Percentiles rank a stretch among this genome's conserved stretches.
phyloP scores from a whole-genome alignment of 495 filamentous ascomycete genomes.

The Penicillium desertorum region DNA sequence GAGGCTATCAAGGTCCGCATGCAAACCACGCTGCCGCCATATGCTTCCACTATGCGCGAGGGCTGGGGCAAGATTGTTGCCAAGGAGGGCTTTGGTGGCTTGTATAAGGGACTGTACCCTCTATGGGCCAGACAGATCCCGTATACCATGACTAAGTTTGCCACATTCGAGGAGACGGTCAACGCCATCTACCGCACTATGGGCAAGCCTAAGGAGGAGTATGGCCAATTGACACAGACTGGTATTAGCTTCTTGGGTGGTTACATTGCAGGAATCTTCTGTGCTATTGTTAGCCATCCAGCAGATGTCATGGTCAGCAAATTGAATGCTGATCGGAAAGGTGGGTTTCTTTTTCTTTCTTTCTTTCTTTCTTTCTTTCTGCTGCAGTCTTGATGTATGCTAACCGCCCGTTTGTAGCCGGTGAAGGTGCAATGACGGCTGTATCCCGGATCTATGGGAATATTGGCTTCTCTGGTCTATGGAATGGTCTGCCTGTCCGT shows the following conservation, averaged over 20 bases:
- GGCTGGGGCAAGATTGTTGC: constrained; percentile 60
- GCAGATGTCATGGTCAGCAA: constrained; percentile 76
- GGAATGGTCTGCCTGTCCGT: constrained; percentile 67
- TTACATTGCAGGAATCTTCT: constrained; percentile 71
- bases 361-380: constrained; percentile 15
- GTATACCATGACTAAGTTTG: constrained; percentile 77
- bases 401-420: constrained; percentile 42
- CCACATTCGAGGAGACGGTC: constrained; percentile 70
- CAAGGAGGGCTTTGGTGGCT: constrained; percentile 57
- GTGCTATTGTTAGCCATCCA: constrained; percentile 63
- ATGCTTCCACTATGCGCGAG: constrained; percentile 58
- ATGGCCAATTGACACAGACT: constrained; percentile 62
- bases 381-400: background rate
- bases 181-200: constrained; percentile 59
- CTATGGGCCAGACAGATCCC: constrained; percentile 72
- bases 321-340: constrained; percentile 62
- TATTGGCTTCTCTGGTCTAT: constrained; percentile 67
- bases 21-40: constrained; percentile 70
- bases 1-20: constrained; percentile 74
- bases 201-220: constrained; percentile 65
- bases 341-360: constrained; percentile 45
- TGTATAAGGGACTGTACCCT: constrained; percentile 70
- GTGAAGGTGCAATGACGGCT: constrained; percentile 61
- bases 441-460: constrained; percentile 68
- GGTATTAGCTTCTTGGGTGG: constrained; percentile 68